Evolutionary conservation across 2,329 filamentous ascomycete species (phyloP), one percentile per base, ranked within the genome.

Genomic region (Zasmidium angulare): DNA sequence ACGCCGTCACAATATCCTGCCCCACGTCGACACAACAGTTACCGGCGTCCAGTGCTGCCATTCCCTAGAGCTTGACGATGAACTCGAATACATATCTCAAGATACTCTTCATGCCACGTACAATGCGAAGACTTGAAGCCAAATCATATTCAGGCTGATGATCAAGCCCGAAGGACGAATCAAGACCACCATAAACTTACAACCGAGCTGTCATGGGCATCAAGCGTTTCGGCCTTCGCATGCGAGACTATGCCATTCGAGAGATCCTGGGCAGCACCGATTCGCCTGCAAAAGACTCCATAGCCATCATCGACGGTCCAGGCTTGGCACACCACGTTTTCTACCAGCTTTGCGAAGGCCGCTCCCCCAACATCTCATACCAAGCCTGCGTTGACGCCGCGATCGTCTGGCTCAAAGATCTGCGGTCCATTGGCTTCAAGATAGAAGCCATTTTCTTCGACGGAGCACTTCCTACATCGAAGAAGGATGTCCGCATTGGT

Each of bases 391-490:
- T 84, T 14, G 72, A 78, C 6, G 81, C 82, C 19, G 82, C 85
- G 2, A 72, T 88, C 53, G 71, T 73, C 21, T 93, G 88, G 81
- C 78, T 96, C 1, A 77, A 87, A 22, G 74, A 80, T 36, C 74
- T 96, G 17, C 77, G 79, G 52, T 68, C 68, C 2, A 79, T 81
- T 58, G 80, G 83, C 55, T 81, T 89, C 52, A 76, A 76, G 49
- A 81, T 95, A 65, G 77, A 84, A 59, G 85, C 82, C 50, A 89
- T 97, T 55, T 92, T 89, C 72, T 97, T 98, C 68, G 93, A 98
- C 73, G 92, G 92, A 14, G 87, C 85, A 57, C 80, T 98, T 0
- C 93, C 93, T 0, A 59, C 72, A 0, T 74, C 79, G 3, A 96
- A 96, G 71, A 80, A 82, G 31, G 72, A 76, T 0, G 84, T 86